Percentiles rank a stretch among this genome's conserved stretches.
phyloP scores from a whole-genome alignment of 2,329 filamentous ascomycete genomes.

The Apiospora marii region DNA sequence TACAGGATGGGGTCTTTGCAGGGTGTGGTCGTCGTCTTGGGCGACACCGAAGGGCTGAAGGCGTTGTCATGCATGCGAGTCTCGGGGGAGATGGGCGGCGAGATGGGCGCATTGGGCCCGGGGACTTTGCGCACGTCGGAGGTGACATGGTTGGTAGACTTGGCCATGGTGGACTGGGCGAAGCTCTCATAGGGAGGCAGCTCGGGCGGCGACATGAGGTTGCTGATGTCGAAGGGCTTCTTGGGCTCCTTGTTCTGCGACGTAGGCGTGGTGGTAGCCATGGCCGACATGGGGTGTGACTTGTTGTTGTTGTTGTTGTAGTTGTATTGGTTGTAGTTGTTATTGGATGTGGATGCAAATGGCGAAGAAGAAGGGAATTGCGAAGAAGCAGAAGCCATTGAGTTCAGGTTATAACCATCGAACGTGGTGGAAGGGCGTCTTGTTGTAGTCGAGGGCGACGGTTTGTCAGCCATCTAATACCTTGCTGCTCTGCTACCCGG shows the following conservation, averaged over 20 bases:
- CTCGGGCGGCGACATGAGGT: conserved; percentile 69
- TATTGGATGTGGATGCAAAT: conserved; percentile 7
- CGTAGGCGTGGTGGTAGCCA: conserved; percentile 30
- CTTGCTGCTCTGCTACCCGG: background rate
- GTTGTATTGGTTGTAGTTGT: background rate
- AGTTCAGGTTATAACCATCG: conserved; percentile 8
- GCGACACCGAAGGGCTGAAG: conserved; percentile 33
- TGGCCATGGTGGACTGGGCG: conserved; percentile 40
- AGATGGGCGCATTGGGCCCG: conserved; percentile 55
- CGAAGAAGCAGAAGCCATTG: background rate
- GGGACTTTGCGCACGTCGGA: conserved; percentile 43
- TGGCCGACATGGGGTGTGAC: conserved; percentile 24
- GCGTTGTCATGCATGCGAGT: conserved; percentile 47
- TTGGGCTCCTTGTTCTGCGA: conserved; percentile 39
- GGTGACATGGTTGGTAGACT: conserved; percentile 36
- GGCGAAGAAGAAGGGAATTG: conserved; percentile 28
- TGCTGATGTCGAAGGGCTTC: conserved; percentile 58
- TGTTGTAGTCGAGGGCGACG: conserved; percentile 9
- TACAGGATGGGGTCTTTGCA: conserved; percentile 67
- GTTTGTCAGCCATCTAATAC: conserved; percentile 24
- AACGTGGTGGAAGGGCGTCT: conserved; percentile 4
- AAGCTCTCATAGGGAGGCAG: conserved; percentile 62
- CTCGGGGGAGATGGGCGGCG: conserved; percentile 66
- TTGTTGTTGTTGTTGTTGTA: background rate
- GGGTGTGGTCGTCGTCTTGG: conserved; percentile 39